Percentiles rank a stretch among this genome's conserved stretches.
phyloP scores from a whole-genome alignment of 2,329 filamentous ascomycete genomes.

The Pseudogymnoascus sp. region DNA sequence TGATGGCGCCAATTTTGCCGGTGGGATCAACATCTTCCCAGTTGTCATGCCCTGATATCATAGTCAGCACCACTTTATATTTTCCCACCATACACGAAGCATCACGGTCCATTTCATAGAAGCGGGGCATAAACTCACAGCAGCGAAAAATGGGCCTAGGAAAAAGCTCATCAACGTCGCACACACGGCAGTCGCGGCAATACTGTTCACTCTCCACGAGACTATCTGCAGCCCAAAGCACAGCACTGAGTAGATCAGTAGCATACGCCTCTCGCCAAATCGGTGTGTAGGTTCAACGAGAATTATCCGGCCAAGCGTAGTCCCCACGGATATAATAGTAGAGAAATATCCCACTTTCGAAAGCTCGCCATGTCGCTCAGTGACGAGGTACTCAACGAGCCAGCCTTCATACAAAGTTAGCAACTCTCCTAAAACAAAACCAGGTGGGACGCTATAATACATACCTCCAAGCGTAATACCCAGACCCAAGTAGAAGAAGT shows the following conservation, averaged over 20 bases:
- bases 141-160: slow-evolving; percentile 48
- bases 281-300: slow-evolving; percentile 51
- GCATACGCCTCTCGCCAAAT: slow-evolving; percentile 49
- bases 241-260: slow-evolving; percentile 43
- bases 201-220: slow-evolving; percentile 50
- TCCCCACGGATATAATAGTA: slow-evolving; percentile 50
- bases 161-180: slow-evolving; percentile 41
- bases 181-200: slow-evolving; percentile 20
- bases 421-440: not conserved
- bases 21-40: slow-evolving; percentile 42
- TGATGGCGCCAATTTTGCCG: slow-evolving; percentile 38
- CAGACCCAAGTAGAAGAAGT: slow-evolving; percentile 54
- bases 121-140: slow-evolving; percentile 30
- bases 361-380: slow-evolving; percentile 47
- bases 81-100: not conserved
- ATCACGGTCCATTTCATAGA: not conserved
- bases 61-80: not conserved
- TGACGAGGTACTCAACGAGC: slow-evolving; percentile 57
- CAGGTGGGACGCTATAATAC: not conserved
- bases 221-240: slow-evolving; percentile 47
- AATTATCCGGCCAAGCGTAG: slow-evolving; percentile 45
- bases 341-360: slow-evolving; percentile 53
- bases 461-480: slow-evolving; percentile 40
- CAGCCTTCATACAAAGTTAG: slow-evolving; percentile 36
- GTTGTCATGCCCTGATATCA: slow-evolving; percentile 43